Conservation (phyloP, 164 flowering plant genomes). For the Brasenia schreberi region DNA sequence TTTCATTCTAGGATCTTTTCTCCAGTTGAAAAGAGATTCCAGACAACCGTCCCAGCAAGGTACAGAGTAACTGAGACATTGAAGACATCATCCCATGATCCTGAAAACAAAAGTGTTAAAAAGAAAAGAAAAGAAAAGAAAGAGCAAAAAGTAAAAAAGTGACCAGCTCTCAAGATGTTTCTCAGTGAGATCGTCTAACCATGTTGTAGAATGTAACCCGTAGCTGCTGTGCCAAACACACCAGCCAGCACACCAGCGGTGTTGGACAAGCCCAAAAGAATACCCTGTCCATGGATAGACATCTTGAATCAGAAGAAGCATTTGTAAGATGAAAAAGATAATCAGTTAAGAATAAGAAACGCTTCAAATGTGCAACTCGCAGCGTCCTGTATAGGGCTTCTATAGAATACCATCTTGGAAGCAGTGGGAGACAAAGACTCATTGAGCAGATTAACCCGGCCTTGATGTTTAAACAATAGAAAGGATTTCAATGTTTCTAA, state of each 20-base stretch:
- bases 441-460: too few species aligned
- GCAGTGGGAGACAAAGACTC: too few species aligned
- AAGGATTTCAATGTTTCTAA: too few species aligned
- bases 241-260: slow-evolving; percentile 97
- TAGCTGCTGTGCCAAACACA: slow-evolving; percentile 88
- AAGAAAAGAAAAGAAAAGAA: not conserved
- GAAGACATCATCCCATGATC: slow-evolving; percentile 97
- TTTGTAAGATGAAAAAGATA: not conserved
- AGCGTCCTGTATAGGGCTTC: too few species aligned
- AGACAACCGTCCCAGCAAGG: slow-evolving; percentile 83
- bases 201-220: slow-evolving; percentile 93
- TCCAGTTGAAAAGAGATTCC: slow-evolving; percentile 94
- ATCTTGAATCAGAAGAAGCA: not conserved
- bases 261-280: slow-evolving; percentile 83
- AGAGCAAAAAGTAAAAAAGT: not conserved
- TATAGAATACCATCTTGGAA: too few species aligned
- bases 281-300: slow-evolving; percentile 41
- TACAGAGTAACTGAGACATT: slow-evolving; percentile 87
- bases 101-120: slow-evolving; percentile 23
- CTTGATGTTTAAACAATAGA: too few species aligned
- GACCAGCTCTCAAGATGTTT: not conserved
- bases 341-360: too few species aligned
- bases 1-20: slow-evolving; percentile 69
- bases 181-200: slow-evolving; percentile 26
- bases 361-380: too few species aligned